A percentile compares a stretch with the other conserved stretches of the same genome.
Evolutionary conservation across 164 flowering plant species (phyloP).

Genomic region (Vitis cinerea): DNA sequence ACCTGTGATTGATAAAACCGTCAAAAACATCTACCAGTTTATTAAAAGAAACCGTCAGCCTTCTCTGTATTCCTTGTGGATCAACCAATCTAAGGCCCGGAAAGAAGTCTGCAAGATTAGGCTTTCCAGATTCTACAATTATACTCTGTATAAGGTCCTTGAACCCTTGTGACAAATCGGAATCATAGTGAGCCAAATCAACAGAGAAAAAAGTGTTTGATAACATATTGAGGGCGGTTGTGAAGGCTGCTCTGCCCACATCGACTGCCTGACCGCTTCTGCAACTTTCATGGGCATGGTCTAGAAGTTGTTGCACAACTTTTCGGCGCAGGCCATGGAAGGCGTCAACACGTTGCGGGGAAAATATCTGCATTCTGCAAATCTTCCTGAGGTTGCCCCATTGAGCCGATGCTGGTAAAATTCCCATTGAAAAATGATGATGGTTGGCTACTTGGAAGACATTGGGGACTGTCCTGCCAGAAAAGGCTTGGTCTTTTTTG

Average conservation of each 20-base stretch:
- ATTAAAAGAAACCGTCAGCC: constrained; percentile 1
- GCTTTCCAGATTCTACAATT: constrained; percentile 20
- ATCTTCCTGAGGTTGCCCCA: constrained; percentile 22
- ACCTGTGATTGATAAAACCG: constrained; percentile 15
- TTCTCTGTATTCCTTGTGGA: constrained; percentile 22
- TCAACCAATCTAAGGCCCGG: constrained; percentile 24
- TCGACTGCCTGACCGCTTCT: constrained; percentile 11
- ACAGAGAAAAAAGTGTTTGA: constrained; percentile 35
- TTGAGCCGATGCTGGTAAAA: constrained; percentile 7
- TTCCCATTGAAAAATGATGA: constrained; percentile 18
- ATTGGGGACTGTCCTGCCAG: constrained; percentile 15
- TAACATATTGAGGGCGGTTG: constrained; percentile 23
- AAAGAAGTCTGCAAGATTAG: constrained; percentile 28
- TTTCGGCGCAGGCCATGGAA: constrained; percentile 16
- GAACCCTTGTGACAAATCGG: constrained; percentile 19
- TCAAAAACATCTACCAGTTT: constrained; percentile 17
- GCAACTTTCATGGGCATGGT: constrained; percentile 9
- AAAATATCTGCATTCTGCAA: constrained; percentile 19
- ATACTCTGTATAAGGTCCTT: constrained; percentile 17
- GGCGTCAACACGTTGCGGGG: constrained; percentile 19
- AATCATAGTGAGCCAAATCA: constrained; percentile 20
- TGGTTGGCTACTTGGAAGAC: constrained; percentile 19
- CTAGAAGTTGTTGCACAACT: constrained; percentile 28
- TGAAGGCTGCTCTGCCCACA: constrained; percentile 23
- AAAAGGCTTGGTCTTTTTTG: constrained; percentile 23